phyloP scores from a whole-genome alignment of 768 basidiomycete genomes.

The Xerocomus potaroensis region DNA sequence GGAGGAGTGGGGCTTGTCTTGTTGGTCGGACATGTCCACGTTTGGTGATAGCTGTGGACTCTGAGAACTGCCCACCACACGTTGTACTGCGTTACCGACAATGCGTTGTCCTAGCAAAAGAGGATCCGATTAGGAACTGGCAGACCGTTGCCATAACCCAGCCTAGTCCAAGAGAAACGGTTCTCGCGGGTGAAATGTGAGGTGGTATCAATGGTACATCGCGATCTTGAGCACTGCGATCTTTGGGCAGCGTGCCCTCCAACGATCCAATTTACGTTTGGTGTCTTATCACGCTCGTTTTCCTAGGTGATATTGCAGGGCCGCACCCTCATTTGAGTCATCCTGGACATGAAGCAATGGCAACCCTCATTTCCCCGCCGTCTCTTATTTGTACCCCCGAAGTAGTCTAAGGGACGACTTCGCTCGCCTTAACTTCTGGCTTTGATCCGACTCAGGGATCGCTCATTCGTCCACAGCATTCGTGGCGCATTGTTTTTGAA shows the following conservation, averaged over 20 bases:
- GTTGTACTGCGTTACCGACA: conserved; percentile 3
- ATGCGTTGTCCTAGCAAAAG: conserved; percentile 1
- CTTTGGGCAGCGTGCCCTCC: conserved; percentile 16
- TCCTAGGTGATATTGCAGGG: conserved; percentile 9
- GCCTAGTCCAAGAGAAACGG: too few relatives aligned
- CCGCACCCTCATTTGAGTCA: conserved; percentile 8
- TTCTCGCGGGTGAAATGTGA: too few relatives aligned
- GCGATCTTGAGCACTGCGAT: conserved; percentile 1
- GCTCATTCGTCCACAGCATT: conserved; percentile 11
- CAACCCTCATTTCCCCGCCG: conserved; percentile 6
- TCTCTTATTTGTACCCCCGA: conserved; percentile 1
- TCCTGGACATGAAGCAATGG: conserved; percentile 4
- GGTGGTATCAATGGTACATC: not conserved
- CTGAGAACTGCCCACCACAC: too few relatives aligned
- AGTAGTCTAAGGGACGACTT: conserved; percentile 10
- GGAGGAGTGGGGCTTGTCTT: conserved; percentile 5
- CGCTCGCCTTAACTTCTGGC: conserved; percentile 7
- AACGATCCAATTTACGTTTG: conserved; percentile 25
- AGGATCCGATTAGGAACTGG: conserved; percentile 14
- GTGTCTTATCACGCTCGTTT: conserved; percentile 9
- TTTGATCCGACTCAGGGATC: conserved; percentile 29
- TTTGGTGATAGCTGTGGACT: not conserved
- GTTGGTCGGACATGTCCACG: conserved; percentile 17
- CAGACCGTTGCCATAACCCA: too few relatives aligned
- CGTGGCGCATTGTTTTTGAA: conserved; percentile 2